Percentiles rank a stretch among this genome's conserved stretches.
Conservation (phyloP, 208 protist genomes). For the Trypanosoma platydactyli region DNA sequence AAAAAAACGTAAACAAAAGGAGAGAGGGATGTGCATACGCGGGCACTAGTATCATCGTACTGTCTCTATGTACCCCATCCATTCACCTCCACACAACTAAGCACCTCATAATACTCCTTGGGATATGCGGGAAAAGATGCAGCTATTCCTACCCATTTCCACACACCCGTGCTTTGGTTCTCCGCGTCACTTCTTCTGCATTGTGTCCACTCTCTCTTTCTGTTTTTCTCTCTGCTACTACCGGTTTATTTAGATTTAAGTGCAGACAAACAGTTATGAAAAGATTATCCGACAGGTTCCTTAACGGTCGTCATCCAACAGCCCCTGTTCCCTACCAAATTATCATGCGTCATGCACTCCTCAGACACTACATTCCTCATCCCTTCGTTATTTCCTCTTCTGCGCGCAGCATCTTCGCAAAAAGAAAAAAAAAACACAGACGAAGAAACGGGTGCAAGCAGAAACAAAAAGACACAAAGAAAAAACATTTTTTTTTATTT, state of each 20-base stretch:
- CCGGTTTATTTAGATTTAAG: neutral
- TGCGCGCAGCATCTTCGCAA: neutral
- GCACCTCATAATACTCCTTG: no score
- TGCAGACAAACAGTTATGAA: no score
- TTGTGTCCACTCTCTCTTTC: slow-evolving; percentile 13
- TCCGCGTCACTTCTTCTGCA: no score
- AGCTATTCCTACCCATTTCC: no score
- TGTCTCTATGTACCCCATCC: no score
- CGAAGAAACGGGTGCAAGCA: slow-evolving; percentile 11
- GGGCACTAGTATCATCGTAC: slow-evolving; percentile 2
- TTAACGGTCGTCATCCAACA: no score
- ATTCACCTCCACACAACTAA: no score
- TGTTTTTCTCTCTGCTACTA: neutral
- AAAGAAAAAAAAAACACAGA: slow-evolving; percentile 8
- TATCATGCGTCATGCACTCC: no score
- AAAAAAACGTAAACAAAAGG: slow-evolving; percentile 5
- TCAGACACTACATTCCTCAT: neutral
- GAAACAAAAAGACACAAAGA: slow-evolving; percentile 15
- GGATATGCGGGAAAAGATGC: no score
- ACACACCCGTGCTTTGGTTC: no score
- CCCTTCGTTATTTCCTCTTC: neutral
- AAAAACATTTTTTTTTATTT: slow-evolving; percentile 6
- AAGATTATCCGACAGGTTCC: no score
- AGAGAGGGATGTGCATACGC: neutral
- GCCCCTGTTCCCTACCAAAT: no score